These are phyloP conservation scores for Decorospora gaudefroyi DNA, from an alignment of 2,329 filamentous ascomycete genomes.

Conservation along the genomic window DNA sequence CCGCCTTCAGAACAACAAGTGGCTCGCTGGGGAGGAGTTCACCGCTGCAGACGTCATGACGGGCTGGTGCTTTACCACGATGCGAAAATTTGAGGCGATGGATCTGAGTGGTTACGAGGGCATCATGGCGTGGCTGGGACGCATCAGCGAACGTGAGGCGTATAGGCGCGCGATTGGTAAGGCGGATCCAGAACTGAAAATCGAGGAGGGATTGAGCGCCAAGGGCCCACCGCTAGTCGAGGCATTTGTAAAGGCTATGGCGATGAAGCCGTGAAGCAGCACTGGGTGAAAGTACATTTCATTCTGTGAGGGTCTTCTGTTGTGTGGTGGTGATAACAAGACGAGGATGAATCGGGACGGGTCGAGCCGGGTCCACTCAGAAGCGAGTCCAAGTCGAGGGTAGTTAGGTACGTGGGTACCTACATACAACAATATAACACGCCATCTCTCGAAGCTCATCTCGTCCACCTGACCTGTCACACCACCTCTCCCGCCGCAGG, in stretches of 20 bases:
- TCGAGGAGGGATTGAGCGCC: conserved; percentile 34
- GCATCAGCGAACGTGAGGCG: conserved; percentile 33
- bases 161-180: conserved; percentile 59
- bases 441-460: conserved; percentile 26
- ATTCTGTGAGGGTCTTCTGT: no score
- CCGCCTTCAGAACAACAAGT: conserved; percentile 55
- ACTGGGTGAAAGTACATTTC: no score
- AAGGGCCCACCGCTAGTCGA: conserved; percentile 31
- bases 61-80: conserved; percentile 64
- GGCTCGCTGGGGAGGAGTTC: conserved; percentile 65
- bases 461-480: conserved; percentile 30
- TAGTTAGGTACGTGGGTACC: no score
- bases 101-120: conserved; percentile 41
- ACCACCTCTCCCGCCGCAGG: conserved; percentile 21
- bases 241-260: conserved; percentile 29
- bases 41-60: conserved; percentile 69
- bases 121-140: conserved; percentile 38
- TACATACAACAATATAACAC: conserved; percentile 23
- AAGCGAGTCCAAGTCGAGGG: no score
- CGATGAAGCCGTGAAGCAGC: conserved; percentile 31
- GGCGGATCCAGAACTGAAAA: conserved; percentile 55
- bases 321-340: conserved; percentile 12
- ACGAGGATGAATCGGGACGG: conserved; percentile 9
- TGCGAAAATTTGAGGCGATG: conserved; percentile 58
- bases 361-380: conserved; percentile 20